phyloP scores from a whole-genome alignment of 1,284 basidiomycete species.

The Leccinum brunneo-olivaceum region DNA sequence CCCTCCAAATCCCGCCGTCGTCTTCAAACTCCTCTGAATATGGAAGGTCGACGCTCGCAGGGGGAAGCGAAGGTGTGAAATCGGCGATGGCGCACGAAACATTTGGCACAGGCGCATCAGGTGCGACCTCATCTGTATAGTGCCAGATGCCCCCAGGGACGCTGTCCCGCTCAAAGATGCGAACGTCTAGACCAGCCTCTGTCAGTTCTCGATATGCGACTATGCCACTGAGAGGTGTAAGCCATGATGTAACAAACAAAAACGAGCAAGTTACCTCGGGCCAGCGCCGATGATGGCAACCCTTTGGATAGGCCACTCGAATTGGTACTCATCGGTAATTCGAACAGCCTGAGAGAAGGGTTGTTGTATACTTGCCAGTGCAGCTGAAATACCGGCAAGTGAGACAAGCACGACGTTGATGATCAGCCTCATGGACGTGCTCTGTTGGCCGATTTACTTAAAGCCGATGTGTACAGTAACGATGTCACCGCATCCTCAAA shows the following conservation, averaged over 20 bases:
- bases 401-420: slow-evolving; percentile 1
- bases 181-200: slow-evolving; percentile 15
- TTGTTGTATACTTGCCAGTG: slow-evolving; percentile 6
- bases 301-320: slow-evolving; percentile 13
- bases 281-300: slow-evolving; percentile 18
- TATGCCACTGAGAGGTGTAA: slow-evolving; percentile 3
- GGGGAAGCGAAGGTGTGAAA: slow-evolving; percentile 12
- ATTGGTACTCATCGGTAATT: slow-evolving; percentile 2
- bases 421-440: background rate
- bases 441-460: too few relatives aligned
- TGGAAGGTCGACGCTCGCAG: slow-evolving; percentile 3
- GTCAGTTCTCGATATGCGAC: slow-evolving; percentile 10
- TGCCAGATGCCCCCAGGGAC: slow-evolving; percentile 7
- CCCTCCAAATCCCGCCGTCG: slow-evolving; percentile 2
- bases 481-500: too few relatives aligned
- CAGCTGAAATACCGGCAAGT: background rate
- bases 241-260: background rate
- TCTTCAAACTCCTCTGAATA: slow-evolving; percentile 10
- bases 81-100: background rate
- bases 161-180: slow-evolving; percentile 14
- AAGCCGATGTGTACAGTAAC: too few relatives aligned
- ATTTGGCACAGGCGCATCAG: background rate
- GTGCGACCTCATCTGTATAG: slow-evolving; percentile 11
- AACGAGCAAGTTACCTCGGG: slow-evolving; percentile 5
- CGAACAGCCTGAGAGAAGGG: background rate